These are phyloP conservation scores for Aeminium ludgeri DNA, from an alignment of 495 filamentous ascomycete species.

Conservation along the genomic window DNA sequence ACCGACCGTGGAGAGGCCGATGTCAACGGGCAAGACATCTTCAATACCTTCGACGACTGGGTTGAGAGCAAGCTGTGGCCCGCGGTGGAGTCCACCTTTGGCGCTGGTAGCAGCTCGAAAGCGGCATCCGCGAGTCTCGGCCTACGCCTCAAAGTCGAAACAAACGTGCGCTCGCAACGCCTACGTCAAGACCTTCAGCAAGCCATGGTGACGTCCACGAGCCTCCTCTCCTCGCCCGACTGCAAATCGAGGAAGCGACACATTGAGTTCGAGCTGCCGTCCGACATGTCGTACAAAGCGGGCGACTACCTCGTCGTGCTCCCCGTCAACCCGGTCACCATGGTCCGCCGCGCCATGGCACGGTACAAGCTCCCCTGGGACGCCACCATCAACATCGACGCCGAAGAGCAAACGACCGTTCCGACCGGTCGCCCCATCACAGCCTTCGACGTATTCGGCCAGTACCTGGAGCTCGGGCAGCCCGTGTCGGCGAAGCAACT, in stretches of 20 bases:
- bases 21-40: no score
- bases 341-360: constrained; percentile 36
- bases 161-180: no score
- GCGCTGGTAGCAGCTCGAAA: no score
- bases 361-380: constrained; percentile 47
- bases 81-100: no score
- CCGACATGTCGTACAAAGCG: constrained; percentile 46
- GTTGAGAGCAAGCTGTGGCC: no score
- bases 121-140: no score
- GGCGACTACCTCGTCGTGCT: constrained; percentile 65
- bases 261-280: constrained; percentile 47
- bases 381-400: constrained; percentile 32
- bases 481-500: constrained; percentile 42
- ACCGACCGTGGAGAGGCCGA: no score
- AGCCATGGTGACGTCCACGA: no score
- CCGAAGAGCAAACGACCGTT: constrained; percentile 33
- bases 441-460: constrained; percentile 42
- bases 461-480: constrained; percentile 56
- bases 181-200: no score
- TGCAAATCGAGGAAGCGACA: constrained; percentile 44
- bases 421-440: constrained; percentile 43
- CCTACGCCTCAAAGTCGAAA: no score
- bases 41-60: no score
- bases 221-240: no score
- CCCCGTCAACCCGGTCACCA: constrained; percentile 47